Evolutionary conservation across 2,329 filamentous ascomycete genomes (phyloP), one percentile per base, ranked within the genome.

Genomic region (Trichoderma endophyticum): DNA sequence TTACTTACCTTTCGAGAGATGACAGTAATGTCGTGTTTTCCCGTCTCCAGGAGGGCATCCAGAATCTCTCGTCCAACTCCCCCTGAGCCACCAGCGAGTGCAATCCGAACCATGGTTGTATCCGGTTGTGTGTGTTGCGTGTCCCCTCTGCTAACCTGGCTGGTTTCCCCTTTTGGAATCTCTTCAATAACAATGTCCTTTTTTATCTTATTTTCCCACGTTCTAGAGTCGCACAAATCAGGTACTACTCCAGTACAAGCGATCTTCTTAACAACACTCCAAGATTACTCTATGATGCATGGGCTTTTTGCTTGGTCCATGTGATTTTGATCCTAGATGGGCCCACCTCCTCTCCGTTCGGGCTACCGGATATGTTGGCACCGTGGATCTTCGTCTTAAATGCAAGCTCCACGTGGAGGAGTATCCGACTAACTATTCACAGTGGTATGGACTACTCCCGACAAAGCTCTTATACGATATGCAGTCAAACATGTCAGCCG

Each of bases 21-120:
- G 24, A 90, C 80, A 0, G 82, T 77, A 60, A 90, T 86, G 0
- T 88, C 80, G 71, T 90, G 88, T 69, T 84, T 87, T 11, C 82
- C 81, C 4, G 81, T 80, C 3, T 83, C 82, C 3, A 87, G 75
- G 0, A 89, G 80, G 4, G 79, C 81, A 71, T 89, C 86, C 26
- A 89, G 78, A 11, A 90, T 76, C 75, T 88, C 87, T 56, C 79
- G 81, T 2, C 84, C 26, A 70, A 5, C 66, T 74, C 75, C 54
- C 12, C 75, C 75, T 9, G 77, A 75, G 18, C 74, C 76, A 11
- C 76, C 77, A 18, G 75, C 75, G 9, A 78, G 63, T 5, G 77
- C 76, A 21, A 78, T 73, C 15, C 73, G 76, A 54, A 77, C 76
- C 77, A 77, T 78, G 26, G 26, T 15, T 59, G 12, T 24, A 6